A percentile compares a stretch with the other conserved stretches of the same genome.
These are phyloP conservation scores for Thuidium tamariscinum DNA, from an alignment of 225 moss, liverwort and hornwort genomes.

Conservation along the genomic window DNA sequence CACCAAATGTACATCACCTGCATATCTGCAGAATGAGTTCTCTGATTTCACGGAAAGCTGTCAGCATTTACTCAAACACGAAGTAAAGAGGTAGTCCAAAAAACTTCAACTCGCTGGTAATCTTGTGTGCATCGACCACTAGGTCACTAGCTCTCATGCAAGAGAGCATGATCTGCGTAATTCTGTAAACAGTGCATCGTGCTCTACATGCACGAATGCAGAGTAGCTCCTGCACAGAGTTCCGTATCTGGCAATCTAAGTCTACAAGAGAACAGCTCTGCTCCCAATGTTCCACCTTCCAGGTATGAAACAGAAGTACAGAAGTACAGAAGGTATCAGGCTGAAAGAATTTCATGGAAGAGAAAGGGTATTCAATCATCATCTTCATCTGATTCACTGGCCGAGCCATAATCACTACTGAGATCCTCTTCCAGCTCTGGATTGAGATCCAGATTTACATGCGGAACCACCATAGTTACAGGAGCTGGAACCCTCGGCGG, in stretches of 20 bases:
- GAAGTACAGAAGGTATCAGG: background rate
- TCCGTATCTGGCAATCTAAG: background rate
- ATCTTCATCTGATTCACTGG: slow-evolving; percentile 79
- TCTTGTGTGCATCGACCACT: background rate
- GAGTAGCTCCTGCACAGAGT: background rate
- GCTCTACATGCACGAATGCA: background rate
- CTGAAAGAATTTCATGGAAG: background rate
- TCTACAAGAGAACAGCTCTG: background rate
- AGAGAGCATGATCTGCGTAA: background rate
- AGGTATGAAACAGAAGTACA: background rate
- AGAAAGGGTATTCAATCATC: slow-evolving; percentile 35
- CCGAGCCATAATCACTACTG: slow-evolving; percentile 78
- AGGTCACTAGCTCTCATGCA: background rate
- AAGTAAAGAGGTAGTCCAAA: background rate
- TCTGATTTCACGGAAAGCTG: background rate
- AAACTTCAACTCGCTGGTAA: background rate
- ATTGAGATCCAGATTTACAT: slow-evolving; percentile 92
- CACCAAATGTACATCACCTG: background rate
- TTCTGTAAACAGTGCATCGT: background rate
- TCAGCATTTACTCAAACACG: background rate
- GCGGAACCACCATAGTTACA: slow-evolving; percentile 69
- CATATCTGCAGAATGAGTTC: background rate
- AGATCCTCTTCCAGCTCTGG: slow-evolving; percentile 89
- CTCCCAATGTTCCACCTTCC: background rate
- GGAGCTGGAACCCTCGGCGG: slow-evolving; percentile 37